phyloP scores from a whole-genome alignment of 345 rosid species.

The Dipteronia sinensis region DNA sequence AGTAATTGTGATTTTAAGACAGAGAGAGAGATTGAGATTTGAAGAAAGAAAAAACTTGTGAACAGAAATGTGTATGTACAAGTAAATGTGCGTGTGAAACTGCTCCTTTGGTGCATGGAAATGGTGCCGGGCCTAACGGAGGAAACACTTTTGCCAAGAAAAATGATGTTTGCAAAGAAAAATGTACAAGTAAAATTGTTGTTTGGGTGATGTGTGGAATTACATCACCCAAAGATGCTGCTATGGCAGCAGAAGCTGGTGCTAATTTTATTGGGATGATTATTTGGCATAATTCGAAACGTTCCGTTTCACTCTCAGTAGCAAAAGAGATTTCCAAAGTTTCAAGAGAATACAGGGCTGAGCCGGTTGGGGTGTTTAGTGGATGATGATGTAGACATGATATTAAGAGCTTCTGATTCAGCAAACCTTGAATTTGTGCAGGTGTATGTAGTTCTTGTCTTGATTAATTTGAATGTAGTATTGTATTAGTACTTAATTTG shows the following conservation, averaged over 20 bases:
- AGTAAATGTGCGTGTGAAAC: not conserved
- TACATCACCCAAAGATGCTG: conserved; percentile 77
- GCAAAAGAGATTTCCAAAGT: conserved; percentile 86
- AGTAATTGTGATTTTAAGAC: not conserved
- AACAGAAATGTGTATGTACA: not conserved
- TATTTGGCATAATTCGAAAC: conserved; percentile 82
- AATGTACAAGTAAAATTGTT: conserved; percentile 31
- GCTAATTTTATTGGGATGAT: conserved; percentile 88
- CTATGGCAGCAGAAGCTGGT: conserved; percentile 87
- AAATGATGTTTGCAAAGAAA: too few species aligned
- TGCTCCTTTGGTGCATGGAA: not conserved
- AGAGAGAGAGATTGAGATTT: not conserved
- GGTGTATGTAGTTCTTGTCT: conserved; percentile 40
- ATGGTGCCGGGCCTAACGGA: not conserved
- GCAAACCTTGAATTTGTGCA: conserved; percentile 77
- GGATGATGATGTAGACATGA: conserved; percentile 67
- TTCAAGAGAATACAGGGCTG: conserved; percentile 68
- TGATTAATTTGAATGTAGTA: not conserved
- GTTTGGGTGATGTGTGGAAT: conserved; percentile 95
- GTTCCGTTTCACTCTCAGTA: conserved; percentile 66
- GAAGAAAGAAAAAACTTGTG: not conserved
- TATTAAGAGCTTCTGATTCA: conserved; percentile 62
- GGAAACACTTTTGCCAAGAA: too few species aligned
- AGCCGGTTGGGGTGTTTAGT: conserved; percentile 91
- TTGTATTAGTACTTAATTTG: not conserved